phyloP scores from a whole-genome alignment of 768 basidiomycete species.

The Cystofilobasidium bisporidii region DNA sequence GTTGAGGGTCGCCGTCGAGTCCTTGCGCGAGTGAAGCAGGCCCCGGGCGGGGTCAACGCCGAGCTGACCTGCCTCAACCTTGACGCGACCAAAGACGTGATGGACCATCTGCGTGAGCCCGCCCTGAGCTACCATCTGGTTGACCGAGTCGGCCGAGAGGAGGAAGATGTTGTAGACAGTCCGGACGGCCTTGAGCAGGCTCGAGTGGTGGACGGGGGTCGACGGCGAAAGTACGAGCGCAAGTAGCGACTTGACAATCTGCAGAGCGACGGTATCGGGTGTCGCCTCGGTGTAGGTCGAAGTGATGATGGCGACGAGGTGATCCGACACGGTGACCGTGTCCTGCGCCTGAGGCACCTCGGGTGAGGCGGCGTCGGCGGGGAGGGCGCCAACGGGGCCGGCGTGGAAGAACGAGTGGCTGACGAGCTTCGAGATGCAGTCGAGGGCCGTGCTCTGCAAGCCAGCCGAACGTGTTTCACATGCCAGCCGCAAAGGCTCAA shows the following conservation, averaged over 20 bases:
- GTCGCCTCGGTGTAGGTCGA: constrained; percentile 79
- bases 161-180: constrained; percentile 98
- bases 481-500: constrained; percentile 89
- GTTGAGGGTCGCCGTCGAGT: background rate
- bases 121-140: constrained; percentile 97
- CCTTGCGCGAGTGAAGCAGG: background rate
- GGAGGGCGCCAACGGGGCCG: constrained; percentile 13
- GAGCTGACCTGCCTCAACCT: constrained; percentile 29
- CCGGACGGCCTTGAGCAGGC: constrained; percentile 85
- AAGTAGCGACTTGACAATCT: constrained; percentile 91
- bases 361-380: constrained; percentile 46
- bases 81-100: constrained; percentile 72
- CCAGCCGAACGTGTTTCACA: constrained; percentile 92
- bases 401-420: constrained; percentile 81
- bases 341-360: constrained; percentile 39
- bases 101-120: constrained; percentile 97
- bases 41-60: background rate
- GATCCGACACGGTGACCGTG: constrained; percentile 72
- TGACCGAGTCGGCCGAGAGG: constrained; percentile 76
- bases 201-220: constrained; percentile 86
- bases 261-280: constrained; percentile 81
- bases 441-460: constrained; percentile 89
- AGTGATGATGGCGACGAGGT: constrained; percentile 90
- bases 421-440: constrained; percentile 94
- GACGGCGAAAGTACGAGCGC: constrained; percentile 77